Conservation (phyloP, 768 basidiomycete species). For the Mycena kentingensis region DNA sequence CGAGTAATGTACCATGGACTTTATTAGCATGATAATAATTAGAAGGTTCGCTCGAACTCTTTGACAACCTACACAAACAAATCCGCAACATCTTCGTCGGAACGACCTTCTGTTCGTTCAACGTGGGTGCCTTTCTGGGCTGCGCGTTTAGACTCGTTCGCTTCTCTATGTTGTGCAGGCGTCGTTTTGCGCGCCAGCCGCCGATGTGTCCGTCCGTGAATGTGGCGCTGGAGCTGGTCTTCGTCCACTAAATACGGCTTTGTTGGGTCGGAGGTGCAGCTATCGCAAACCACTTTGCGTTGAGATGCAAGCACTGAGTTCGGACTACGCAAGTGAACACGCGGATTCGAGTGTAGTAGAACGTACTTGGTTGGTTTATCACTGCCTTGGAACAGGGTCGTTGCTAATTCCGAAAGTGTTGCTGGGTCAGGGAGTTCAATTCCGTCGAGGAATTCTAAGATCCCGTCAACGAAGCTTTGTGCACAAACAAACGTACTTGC, state of each 20-base stretch:
- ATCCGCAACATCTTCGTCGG: neutral
- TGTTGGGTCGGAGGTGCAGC: conserved; percentile 59
- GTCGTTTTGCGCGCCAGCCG: conserved; percentile 40
- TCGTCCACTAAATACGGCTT: conserved; percentile 70
- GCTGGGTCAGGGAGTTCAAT: conserved; percentile 56
- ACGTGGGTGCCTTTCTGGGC: neutral
- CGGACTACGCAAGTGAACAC: conserved; percentile 46
- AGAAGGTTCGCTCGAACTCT: neutral
- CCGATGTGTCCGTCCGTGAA: conserved; percentile 56
- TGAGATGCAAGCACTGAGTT: conserved; percentile 53
- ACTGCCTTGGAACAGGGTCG: conserved; percentile 49
- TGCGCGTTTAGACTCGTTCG: neutral
- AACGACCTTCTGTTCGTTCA: too few relatives aligned
- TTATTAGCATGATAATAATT: conserved; percentile 22
- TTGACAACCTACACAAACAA: neutral
- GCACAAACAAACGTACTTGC: conserved; percentile 33
- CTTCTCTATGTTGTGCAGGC: conserved; percentile 10
- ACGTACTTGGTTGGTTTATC: conserved; percentile 50
- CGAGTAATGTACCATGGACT: conserved; percentile 50
- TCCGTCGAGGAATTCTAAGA: conserved; percentile 57
- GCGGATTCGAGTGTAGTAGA: conserved; percentile 5
- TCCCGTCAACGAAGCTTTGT: neutral
- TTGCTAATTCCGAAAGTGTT: conserved; percentile 55
- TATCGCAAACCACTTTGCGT: conserved; percentile 57
- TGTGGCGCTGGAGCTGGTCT: conserved; percentile 60